phyloP scores from a whole-genome alignment of 306 rosid genomes.

The Cyclanthera cordifolia region DNA sequence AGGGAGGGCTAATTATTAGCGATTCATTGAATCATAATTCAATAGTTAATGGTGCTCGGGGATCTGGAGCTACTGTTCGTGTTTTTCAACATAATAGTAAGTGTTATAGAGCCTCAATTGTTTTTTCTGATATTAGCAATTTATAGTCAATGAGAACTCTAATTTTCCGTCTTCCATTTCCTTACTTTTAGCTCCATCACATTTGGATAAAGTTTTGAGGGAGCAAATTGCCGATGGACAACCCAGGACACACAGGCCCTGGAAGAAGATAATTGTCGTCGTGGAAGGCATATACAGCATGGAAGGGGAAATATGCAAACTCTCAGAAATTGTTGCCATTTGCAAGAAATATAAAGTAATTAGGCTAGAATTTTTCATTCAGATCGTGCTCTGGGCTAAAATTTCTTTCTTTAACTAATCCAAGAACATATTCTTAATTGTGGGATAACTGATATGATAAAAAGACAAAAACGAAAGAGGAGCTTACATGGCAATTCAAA shows the following conservation, averaged over 20 bases:
- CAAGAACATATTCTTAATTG: background rate
- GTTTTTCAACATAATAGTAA: conserved; percentile 76
- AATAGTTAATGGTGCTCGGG: conserved; percentile 84
- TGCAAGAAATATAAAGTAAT: conserved; percentile 79
- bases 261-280: conserved; percentile 80
- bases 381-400: background rate
- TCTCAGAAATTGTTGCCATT: conserved; percentile 75
- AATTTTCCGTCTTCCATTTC: conserved; percentile 6
- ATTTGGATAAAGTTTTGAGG: conserved; percentile 74
- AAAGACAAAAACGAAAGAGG: background rate
- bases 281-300: conserved; percentile 94
- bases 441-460: background rate
- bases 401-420: background rate
- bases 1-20: conserved; percentile 85
- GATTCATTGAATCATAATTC: conserved; percentile 90
- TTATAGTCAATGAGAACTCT: background rate
- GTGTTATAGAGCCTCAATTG: conserved; percentile 9
- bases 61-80: conserved; percentile 83
- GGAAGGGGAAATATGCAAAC: conserved; percentile 96
- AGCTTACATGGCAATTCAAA: background rate
- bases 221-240: conserved; percentile 93
- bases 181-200: conserved; percentile 46
- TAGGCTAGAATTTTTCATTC: background rate
- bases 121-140: background rate
- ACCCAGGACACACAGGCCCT: conserved; percentile 86